phyloP scores from a whole-genome alignment of 1,284 basidiomycete genomes.

The Chalciporus sp. region DNA sequence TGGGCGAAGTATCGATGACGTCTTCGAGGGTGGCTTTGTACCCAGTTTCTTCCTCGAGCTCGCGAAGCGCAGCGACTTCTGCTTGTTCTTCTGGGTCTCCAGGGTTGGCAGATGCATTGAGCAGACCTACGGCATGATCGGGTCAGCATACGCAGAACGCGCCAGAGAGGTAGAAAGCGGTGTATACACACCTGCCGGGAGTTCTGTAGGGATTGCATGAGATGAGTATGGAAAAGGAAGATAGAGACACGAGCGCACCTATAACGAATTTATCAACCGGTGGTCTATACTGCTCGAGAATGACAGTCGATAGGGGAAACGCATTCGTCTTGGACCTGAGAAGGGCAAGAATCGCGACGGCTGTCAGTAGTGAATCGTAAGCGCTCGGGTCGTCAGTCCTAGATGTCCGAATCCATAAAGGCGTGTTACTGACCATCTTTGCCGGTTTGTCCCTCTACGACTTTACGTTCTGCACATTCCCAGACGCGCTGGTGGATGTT shows the following conservation, averaged over 20 bases:
- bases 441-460: conserved; percentile 72
- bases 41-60: conserved; percentile 91
- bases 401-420: background rate
- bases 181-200: conserved; percentile 68
- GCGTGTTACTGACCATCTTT: conserved; percentile 66
- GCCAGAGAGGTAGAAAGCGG: too few relatives aligned
- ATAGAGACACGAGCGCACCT: conserved; percentile 45
- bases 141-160: background rate
- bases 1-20: conserved; percentile 66
- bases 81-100: conserved; percentile 56
- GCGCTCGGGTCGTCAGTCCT: background rate
- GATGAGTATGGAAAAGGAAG: background rate
- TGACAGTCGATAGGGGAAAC: conserved; percentile 73
- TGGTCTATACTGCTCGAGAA: conserved; percentile 89
- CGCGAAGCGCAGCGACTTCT: conserved; percentile 78
- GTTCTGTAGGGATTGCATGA: conserved; percentile 49
- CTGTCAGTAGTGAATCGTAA: conserved; percentile 39
- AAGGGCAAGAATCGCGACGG: conserved; percentile 82
- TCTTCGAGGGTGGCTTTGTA: conserved; percentile 59
- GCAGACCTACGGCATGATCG: conserved; percentile 53
- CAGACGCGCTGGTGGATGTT: conserved; percentile 61
- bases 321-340: conserved; percentile 70
- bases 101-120: conserved; percentile 60
- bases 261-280: conserved; percentile 75
- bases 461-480: conserved; percentile 86